Conservation (phyloP, 1,284 basidiomycete species). For the Pterulicium gracile region DNA sequence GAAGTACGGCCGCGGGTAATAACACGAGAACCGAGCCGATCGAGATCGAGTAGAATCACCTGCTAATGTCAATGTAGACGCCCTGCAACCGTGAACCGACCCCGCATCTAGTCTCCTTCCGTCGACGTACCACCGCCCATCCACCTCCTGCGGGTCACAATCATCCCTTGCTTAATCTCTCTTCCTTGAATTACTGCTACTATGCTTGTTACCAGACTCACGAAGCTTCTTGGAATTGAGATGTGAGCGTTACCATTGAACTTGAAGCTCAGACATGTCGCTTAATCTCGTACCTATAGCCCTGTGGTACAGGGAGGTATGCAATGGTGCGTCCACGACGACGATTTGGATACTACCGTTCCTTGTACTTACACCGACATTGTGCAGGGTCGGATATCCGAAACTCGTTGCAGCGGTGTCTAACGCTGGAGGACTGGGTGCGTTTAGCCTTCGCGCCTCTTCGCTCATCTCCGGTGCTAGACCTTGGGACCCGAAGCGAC, state of each 20-base stretch:
- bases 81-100: no score
- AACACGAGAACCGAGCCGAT: no score
- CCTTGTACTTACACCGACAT: slow-evolving; percentile 15
- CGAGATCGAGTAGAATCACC: no score
- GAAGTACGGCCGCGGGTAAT: no score
- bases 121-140: no score
- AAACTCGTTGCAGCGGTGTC: slow-evolving; percentile 72
- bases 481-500: neutral
- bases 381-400: slow-evolving; percentile 67
- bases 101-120: no score
- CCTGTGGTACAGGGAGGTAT: slow-evolving; percentile 77
- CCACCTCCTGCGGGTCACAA: no score
- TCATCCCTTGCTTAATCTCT: neutral
- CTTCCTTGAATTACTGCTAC: slow-evolving; percentile 20
- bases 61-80: no score
- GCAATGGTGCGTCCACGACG: slow-evolving; percentile 55
- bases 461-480: slow-evolving; percentile 4
- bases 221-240: slow-evolving; percentile 42
- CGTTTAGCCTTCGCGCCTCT: slow-evolving; percentile 12
- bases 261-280: neutral
- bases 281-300: slow-evolving; percentile 24
- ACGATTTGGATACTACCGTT: slow-evolving; percentile 7
- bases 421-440: slow-evolving; percentile 78
- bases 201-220: slow-evolving; percentile 36
- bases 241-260: slow-evolving; percentile 27